Percentiles rank a stretch among this genome's conserved stretches.
Conservation (phyloP, 1,284 basidiomycete species). For the Kwoniella shivajii region DNA sequence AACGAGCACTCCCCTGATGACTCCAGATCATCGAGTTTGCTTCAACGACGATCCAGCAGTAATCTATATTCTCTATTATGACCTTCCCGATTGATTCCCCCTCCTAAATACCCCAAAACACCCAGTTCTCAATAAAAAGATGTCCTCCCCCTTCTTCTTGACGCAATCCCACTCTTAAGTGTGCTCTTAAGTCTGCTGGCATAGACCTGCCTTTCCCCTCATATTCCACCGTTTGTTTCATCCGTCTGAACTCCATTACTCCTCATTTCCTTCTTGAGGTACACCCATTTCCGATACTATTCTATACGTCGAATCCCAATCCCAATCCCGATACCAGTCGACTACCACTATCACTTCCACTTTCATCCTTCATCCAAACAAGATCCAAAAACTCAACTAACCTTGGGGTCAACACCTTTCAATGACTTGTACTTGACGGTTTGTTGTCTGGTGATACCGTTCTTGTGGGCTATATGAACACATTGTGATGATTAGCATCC, state of each 20-base stretch:
- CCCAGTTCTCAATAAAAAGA: not conserved
- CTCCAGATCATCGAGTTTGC: not conserved
- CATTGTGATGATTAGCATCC: not conserved
- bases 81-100: too few species aligned
- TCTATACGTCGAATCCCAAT: too few species aligned
- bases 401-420: slow-evolving; percentile 72
- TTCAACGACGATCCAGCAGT: too few species aligned
- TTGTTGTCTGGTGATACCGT: slow-evolving; percentile 87
- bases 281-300: too few species aligned
- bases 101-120: not conserved
- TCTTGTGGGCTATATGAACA: slow-evolving; percentile 73
- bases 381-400: slow-evolving; percentile 29
- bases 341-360: not conserved
- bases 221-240: too few species aligned
- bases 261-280: too few species aligned
- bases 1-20: not conserved
- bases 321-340: not conserved
- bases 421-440: slow-evolving; percentile 76
- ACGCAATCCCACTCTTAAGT: not conserved
- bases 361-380: too few species aligned
- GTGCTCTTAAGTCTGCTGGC: too few species aligned
- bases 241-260: too few species aligned
- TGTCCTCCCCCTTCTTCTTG: not conserved
- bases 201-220: too few species aligned
- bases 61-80: too few species aligned